Evolutionary conservation across 768 basidiomycete species (phyloP), one percentile per base, ranked within the genome.

Genomic region (Exidia glandulosa): DNA sequence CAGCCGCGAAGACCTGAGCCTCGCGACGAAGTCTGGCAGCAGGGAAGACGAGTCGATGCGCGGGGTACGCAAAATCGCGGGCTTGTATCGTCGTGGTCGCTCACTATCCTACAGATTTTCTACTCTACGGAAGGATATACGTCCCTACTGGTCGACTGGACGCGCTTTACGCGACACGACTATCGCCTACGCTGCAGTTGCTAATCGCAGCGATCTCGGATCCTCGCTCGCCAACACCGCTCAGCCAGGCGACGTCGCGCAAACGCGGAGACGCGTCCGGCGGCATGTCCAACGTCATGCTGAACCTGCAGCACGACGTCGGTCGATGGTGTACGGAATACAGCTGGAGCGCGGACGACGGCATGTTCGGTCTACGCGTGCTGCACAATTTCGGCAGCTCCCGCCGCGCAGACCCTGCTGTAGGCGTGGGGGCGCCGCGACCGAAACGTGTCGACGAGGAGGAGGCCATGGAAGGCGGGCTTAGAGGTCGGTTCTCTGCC

Each of bases 251-350:
- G 4, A 52, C 73, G 19, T 47, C 61, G 12, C 37, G 48, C 12
- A 23, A 57, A 3, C 36, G 76, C 56, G 77, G 80, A 64, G 74
- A 76, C 61, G 88, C 81, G 68, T 89, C 89, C 63, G 68, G 84
- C 68, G 65, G 34, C 60, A 34, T 63, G 30, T 72, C 72, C 34
- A 77, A 78, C 57, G 65, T 78, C 60, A 86, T 96, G 81, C 70
- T 97, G 66, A 90, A 82, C 63, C 72, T 97, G 34, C 93, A 95
- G 71, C 94, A 96, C 67, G 93, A 96, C 68, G 82, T 88, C 9
- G 95, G 94, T 2, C 84, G 88, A 64, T 94, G 88, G 85, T 90
- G 90, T 64, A 86, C 88, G 2, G 95, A 98, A 71, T 97, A 95
- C 65, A 89, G 88, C 2, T 97, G 88, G 78, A 94, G 92, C 64